Evolutionary conservation across 179 eudicot genomes (phyloP).

Genomic region (Corrigiola litoralis): DNA sequence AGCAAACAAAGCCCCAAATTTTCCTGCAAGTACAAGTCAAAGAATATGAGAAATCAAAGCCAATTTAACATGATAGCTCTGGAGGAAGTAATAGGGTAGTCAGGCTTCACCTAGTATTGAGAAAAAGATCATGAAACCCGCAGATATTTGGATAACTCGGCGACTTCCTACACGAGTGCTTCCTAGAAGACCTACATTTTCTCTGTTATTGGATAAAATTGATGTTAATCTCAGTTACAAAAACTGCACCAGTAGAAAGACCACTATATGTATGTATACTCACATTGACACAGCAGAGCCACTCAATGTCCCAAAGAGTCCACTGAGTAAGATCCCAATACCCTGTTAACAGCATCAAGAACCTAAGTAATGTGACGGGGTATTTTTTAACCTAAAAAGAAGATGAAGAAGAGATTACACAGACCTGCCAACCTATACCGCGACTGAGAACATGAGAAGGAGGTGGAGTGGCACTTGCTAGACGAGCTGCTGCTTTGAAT

Average conservation of each 20-base stretch:
- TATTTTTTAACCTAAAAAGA: background rate
- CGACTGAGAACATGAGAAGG: slow-evolving; percentile 98
- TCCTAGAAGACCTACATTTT: slow-evolving; percentile 89
- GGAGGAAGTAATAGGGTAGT: background rate
- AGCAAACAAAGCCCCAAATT: slow-evolving; percentile 96
- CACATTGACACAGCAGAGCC: slow-evolving; percentile 95
- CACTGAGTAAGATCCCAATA: slow-evolving; percentile 77
- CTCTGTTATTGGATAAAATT: slow-evolving; percentile 41
- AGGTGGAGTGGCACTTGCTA: slow-evolving; percentile 98
- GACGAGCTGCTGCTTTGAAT: slow-evolving; percentile 87
- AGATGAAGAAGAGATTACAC: background rate
- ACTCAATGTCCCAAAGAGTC: slow-evolving; percentile 86
- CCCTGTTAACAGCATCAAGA: slow-evolving; percentile 41
- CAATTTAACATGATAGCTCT: background rate
- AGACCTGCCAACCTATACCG: slow-evolving; percentile 99
- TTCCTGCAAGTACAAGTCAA: slow-evolving; percentile 44
- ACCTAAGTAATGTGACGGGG: slow-evolving; percentile 4
- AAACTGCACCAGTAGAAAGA: background rate
- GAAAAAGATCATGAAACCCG: slow-evolving; percentile 99
- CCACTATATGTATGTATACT: slow-evolving; percentile 20
- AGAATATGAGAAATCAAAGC: background rate
- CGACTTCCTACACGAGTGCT: slow-evolving; percentile 95
- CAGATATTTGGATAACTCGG: slow-evolving; percentile 85
- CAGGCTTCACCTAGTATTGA: slow-evolving; percentile 64
- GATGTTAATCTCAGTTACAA: background rate